Conservation (phyloP, 2,329 filamentous ascomycete species). For the Botrytis byssoidea region DNA sequence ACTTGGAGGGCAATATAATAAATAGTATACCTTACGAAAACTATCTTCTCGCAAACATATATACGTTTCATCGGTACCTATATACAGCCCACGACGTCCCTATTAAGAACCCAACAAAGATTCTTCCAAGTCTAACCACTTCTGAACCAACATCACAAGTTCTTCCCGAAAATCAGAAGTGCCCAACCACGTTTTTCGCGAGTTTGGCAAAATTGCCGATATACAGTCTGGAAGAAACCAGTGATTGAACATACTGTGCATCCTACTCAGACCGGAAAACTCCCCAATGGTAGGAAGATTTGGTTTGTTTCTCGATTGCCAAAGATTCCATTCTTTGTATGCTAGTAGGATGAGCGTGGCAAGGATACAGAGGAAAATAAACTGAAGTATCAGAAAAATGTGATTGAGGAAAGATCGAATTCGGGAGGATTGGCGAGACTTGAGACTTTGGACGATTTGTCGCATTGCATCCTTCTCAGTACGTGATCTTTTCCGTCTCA, state of each 20-base stretch:
- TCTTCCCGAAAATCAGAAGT: not conserved
- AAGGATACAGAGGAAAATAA: not conserved
- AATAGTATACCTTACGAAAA: not conserved
- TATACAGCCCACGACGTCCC: not conserved
- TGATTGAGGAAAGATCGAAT: slow-evolving; percentile 9
- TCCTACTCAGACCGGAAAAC: not conserved
- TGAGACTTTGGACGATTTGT: not conserved
- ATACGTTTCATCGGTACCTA: not conserved
- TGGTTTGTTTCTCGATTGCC: not conserved
- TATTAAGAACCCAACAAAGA: not conserved
- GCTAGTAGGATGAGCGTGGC: slow-evolving; percentile 1
- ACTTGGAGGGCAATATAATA: not conserved
- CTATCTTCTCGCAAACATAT: not conserved
- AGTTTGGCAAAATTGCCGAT: not conserved
- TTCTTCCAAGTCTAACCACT: slow-evolving; percentile 15
- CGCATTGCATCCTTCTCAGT: not conserved
- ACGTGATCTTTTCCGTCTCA: not conserved
- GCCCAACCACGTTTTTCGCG: slow-evolving; percentile 4
- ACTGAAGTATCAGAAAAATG: slow-evolving; percentile 8
- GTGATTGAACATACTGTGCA: not conserved
- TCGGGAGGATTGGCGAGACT: not conserved
- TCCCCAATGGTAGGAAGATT: not conserved
- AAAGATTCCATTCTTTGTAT: slow-evolving; percentile 1
- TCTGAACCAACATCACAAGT: slow-evolving; percentile 3
- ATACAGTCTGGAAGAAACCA: slow-evolving; percentile 10